Base-by-base conservation (phyloP, 1,284 basidiomycete genomes). In the Cystobasidiaceae sp. region DNA sequence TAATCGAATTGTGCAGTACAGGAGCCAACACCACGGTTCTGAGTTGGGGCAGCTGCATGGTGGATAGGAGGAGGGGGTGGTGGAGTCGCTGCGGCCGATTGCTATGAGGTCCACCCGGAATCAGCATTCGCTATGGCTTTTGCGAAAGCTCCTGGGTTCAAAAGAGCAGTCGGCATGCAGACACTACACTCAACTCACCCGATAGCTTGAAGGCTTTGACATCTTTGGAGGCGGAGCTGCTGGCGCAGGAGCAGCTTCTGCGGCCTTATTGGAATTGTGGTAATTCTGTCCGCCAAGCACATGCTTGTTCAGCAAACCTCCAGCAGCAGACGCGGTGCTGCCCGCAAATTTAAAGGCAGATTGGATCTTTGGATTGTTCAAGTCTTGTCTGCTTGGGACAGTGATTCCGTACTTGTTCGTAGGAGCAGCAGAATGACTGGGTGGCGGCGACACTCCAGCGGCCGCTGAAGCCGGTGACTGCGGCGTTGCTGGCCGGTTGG, bases 281-380 rank as follows among this genome's bases (percentile, higher is more conserved):
- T 58, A 25, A 25, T 59, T 34, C 27, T 48, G 44, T 8, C 50
- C 44, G 1, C 51, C 61, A 17, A 56, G 28, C 8, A 64, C 43
- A 49, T 64, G 61, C 33, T 64, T 64, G 19, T 56, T 56, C 7
- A 64, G n/a, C 17, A 64, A 30, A n/a, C 61, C 61, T 33, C 61
- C 61, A 37, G 61, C 61, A 39, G 51, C 52, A n/a, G 51, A 32
- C 23, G 46, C 37, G 21, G 28, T 30, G 25, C 25, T 51, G 17
- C 61, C 61, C 17, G 61, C 61, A 17, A 64, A 55, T 27, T 64
- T 64, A 43, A 64, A 55, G 32, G 33, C 61, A 17, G 27, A 39
- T 49, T 64, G 61, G 28, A 64, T 56, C 19, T 43, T 27, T 11
- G 61, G 61, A 48, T 64, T 52, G 34, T 48, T 64, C 28, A 64